Evolutionary conservation across 495 filamentous ascomycete species (phyloP).

Genomic region (Aspergillus asperescens): DNA sequence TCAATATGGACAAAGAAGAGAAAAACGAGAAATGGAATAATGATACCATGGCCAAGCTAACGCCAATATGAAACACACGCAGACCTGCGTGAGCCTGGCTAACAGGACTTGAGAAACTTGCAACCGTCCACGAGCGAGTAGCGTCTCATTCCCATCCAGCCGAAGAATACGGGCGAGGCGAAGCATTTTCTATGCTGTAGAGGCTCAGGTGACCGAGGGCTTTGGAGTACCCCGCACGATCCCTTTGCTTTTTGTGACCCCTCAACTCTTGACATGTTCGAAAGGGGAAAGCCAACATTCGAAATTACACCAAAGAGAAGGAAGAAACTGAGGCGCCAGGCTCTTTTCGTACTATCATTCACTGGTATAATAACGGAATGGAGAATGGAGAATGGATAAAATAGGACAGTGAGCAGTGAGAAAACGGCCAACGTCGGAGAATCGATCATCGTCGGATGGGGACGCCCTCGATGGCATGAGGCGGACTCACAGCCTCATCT

Average conservation of each 20-base stretch:
- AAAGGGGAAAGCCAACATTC: background rate
- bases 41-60: slow-evolving; percentile 6
- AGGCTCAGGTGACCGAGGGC: background rate
- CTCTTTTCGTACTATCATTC: slow-evolving; percentile 34
- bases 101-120: slow-evolving; percentile 2
- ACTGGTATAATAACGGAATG: slow-evolving; percentile 16
- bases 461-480: slow-evolving; percentile 49
- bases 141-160: background rate
- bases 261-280: background rate
- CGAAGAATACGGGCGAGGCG: background rate
- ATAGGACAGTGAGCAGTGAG: slow-evolving; percentile 8
- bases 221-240: slow-evolving; percentile 2
- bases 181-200: background rate
- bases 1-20: slow-evolving; percentile 18
- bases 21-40: slow-evolving; percentile 9
- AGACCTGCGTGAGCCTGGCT: slow-evolving; percentile 5
- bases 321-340: slow-evolving; percentile 37
- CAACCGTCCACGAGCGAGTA: background rate
- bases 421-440: background rate
- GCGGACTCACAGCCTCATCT: slow-evolving; percentile 44
- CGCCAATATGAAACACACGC: background rate
- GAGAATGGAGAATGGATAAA: slow-evolving; percentile 10
- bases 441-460: slow-evolving; percentile 53
- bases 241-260: slow-evolving; percentile 4
- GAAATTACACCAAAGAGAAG: slow-evolving; percentile 16